phyloP scores from a whole-genome alignment of 1,284 basidiomycete genomes.

The Ceratobasidium theobromae region DNA sequence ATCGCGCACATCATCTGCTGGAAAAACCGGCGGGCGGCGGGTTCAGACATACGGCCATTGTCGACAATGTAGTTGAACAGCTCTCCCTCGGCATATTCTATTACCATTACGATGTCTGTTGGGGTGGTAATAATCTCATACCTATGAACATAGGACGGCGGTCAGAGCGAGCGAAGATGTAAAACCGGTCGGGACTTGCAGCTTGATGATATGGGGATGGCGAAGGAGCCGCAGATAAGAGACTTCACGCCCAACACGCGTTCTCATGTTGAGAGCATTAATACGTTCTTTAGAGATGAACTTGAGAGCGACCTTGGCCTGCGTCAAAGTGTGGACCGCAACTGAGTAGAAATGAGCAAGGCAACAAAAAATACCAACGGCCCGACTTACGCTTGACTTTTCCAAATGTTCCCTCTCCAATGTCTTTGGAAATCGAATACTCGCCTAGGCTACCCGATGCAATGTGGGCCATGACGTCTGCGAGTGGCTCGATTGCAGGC shows the following conservation, averaged over 20 bases:
- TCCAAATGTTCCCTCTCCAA: slow-evolving; percentile 91
- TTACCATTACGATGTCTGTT: slow-evolving; percentile 93
- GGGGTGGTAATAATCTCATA: slow-evolving; percentile 95
- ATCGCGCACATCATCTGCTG: slow-evolving; percentile 96
- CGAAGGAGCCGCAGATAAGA: slow-evolving; percentile 90
- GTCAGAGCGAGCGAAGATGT: background rate
- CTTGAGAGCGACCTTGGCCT: slow-evolving; percentile 97
- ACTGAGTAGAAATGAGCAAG: slow-evolving; percentile 53
- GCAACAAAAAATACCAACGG: slow-evolving; percentile 30
- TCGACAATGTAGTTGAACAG: slow-evolving; percentile 95
- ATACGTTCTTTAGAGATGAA: slow-evolving; percentile 96
- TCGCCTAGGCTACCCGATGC: slow-evolving; percentile 61
- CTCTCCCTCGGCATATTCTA: slow-evolving; percentile 90
- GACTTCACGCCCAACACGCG: slow-evolving; percentile 90
- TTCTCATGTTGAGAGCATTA: slow-evolving; percentile 86
- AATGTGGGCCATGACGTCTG: slow-evolving; percentile 14
- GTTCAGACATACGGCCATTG: slow-evolving; percentile 84
- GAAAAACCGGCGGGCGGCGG: slow-evolving; percentile 86
- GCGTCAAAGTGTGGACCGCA: slow-evolving; percentile 91
- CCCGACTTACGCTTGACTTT: slow-evolving; percentile 90
- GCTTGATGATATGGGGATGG: slow-evolving; percentile 94
- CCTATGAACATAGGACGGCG: slow-evolving; percentile 48
- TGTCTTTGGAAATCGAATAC: slow-evolving; percentile 72
- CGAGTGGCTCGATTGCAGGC: slow-evolving; percentile 7
- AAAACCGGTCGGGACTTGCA: slow-evolving; percentile 55